These are phyloP conservation scores for Cyclocybe cylindracea DNA, from an alignment of 768 basidiomycete species.

Conservation along the genomic window DNA sequence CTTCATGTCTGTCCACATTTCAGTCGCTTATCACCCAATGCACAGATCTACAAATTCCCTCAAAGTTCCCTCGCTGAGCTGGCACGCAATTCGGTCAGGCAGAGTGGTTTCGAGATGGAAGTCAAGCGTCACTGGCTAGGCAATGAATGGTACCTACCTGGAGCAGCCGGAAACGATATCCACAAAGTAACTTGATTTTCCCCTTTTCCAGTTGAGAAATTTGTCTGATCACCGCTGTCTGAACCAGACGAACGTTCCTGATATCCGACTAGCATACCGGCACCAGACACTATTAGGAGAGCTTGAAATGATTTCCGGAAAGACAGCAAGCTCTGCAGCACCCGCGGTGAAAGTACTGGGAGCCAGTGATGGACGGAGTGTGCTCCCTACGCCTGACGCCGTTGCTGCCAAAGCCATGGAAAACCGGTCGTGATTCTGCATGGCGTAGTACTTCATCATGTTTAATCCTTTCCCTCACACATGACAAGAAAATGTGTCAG, in stretches of 20 bases:
- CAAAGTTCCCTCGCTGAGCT: slow-evolving; percentile 94
- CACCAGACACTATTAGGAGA: slow-evolving; percentile 89
- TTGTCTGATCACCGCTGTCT: background rate
- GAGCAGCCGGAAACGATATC: slow-evolving; percentile 93
- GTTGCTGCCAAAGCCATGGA: slow-evolving; percentile 41
- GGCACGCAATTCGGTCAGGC: slow-evolving; percentile 95
- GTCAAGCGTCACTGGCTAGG: slow-evolving; percentile 96
- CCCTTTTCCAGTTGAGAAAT: background rate
- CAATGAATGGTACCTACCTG: slow-evolving; percentile 89
- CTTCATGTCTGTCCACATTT: background rate
- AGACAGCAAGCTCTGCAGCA: slow-evolving; percentile 9
- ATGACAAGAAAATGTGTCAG: no score
- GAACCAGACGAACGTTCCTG: slow-evolving; percentile 91
- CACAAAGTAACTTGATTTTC: slow-evolving; percentile 64
- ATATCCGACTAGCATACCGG: slow-evolving; percentile 88
- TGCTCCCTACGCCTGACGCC: slow-evolving; percentile 34
- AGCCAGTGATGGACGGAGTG: background rate
- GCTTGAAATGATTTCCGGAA: slow-evolving; percentile 62
- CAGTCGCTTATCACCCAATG: background rate
- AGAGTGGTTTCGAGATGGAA: slow-evolving; percentile 99
- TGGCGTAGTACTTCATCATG: background rate
- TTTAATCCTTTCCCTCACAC: no score
- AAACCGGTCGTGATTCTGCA: background rate
- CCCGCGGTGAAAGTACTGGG: slow-evolving; percentile 11
- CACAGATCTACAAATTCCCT: slow-evolving; percentile 92